Conservation (phyloP, 495 filamentous ascomycete species). For the Echria macrotheca region DNA sequence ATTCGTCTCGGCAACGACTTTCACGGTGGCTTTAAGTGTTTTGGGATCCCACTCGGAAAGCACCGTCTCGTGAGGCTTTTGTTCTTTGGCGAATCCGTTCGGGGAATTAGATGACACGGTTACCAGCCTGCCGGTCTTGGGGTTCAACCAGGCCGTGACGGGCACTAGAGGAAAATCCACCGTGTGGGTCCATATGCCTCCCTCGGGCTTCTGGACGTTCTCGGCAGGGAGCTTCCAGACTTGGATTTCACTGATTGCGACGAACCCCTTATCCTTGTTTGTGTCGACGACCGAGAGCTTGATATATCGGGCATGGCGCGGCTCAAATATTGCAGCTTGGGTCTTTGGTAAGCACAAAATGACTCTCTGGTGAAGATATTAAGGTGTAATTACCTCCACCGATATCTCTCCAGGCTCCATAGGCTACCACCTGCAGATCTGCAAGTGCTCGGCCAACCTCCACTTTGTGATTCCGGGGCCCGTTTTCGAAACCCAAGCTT, state of each 20-base stretch:
- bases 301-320: constrained; percentile 3
- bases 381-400: not conserved
- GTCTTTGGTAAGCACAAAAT: too few relatives aligned
- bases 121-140: constrained; percentile 3
- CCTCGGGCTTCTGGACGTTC: not conserved
- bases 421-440: not conserved
- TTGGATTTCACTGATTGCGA: constrained; percentile 8
- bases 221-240: not conserved
- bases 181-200: constrained; percentile 6
- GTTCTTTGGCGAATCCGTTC: not conserved
- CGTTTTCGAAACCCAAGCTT: not conserved
- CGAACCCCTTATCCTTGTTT: not conserved
- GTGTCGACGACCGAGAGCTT: constrained; percentile 2
- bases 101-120: not conserved
- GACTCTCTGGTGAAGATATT: too few relatives aligned
- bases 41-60: constrained; percentile 39
- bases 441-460: not conserved
- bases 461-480: not conserved
- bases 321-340: constrained; percentile 3
- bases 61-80: constrained; percentile 38
- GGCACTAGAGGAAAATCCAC: constrained; percentile 8
- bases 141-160: constrained; percentile 9
- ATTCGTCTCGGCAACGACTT: constrained; percentile 39
- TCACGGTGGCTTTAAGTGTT: constrained; percentile 29
- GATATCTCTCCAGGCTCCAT: constrained; percentile 3